These are phyloP conservation scores for Jaltomata sinuosa DNA, from an alignment of 257 asterid genomes.

Conservation along the genomic window DNA sequence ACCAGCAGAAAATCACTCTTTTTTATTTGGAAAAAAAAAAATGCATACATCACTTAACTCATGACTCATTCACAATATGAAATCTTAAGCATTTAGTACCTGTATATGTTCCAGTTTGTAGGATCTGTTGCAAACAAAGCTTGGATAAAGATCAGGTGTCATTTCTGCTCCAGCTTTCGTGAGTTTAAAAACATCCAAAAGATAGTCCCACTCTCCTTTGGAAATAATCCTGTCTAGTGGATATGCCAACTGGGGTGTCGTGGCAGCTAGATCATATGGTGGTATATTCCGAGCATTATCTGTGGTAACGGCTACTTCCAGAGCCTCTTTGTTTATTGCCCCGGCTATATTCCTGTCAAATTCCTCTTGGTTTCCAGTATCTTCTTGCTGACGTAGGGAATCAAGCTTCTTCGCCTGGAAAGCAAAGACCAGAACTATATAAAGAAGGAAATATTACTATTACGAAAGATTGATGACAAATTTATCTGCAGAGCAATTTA, in stretches of 20 bases:
- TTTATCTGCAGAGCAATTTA: background rate
- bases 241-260: conserved; percentile 49
- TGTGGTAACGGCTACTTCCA: conserved; percentile 22
- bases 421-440: background rate
- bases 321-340: conserved; percentile 42
- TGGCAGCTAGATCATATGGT: conserved; percentile 61
- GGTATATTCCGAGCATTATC: conserved; percentile 44
- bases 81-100: conserved; percentile 29
- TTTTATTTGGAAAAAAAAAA: background rate
- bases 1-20: background rate
- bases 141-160: conserved; percentile 42
- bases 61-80: background rate
- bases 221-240: conserved; percentile 71
- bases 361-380: conserved; percentile 26
- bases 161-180: conserved; percentile 25
- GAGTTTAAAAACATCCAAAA: conserved; percentile 46
- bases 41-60: background rate
- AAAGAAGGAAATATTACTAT: background rate
- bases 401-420: conserved; percentile 42
- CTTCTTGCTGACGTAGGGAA: conserved; percentile 32
- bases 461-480: background rate
- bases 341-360: conserved; percentile 32
- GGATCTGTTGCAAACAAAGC: conserved; percentile 65
- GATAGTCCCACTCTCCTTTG: conserved; percentile 83
- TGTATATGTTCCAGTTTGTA: conserved; percentile 27